phyloP scores from a whole-genome alignment of 148 eudicot species.

The Rhododendron vialii region DNA sequence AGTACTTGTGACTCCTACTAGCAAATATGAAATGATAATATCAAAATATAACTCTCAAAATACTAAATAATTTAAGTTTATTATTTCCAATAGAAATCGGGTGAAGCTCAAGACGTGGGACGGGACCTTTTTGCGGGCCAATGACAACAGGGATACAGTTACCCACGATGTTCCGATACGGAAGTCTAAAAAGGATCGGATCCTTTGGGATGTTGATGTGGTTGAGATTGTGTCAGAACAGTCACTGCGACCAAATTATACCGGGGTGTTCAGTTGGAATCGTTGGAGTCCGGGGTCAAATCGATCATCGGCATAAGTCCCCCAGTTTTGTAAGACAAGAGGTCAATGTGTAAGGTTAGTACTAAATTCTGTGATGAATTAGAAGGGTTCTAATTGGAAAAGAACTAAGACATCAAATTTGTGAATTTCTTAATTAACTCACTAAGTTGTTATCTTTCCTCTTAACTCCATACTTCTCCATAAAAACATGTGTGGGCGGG shows the following conservation, averaged over 20 bases:
- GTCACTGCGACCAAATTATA: not conserved
- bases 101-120: constrained; percentile 41
- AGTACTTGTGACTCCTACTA: not conserved
- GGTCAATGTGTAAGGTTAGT: constrained; percentile 21
- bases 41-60: not conserved
- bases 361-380: not conserved
- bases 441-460: too few species aligned
- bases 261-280: not conserved
- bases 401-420: too few species aligned
- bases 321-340: constrained; percentile 35
- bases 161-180: constrained; percentile 75
- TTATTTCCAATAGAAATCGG: not conserved
- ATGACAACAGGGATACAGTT: constrained; percentile 55
- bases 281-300: constrained; percentile 20
- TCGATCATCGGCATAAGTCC: constrained; percentile 16
- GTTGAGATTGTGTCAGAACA: constrained; percentile 27
- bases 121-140: constrained; percentile 58
- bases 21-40: not conserved
- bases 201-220: constrained; percentile 60
- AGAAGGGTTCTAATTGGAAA: too few species aligned
- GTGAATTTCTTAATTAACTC: too few species aligned
- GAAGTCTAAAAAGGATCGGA: constrained; percentile 53
- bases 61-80: not conserved
- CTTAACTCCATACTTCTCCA: too few species aligned
- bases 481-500: too few species aligned